Conservation (phyloP, 345 rosid species). For the Mangifera indica region DNA sequence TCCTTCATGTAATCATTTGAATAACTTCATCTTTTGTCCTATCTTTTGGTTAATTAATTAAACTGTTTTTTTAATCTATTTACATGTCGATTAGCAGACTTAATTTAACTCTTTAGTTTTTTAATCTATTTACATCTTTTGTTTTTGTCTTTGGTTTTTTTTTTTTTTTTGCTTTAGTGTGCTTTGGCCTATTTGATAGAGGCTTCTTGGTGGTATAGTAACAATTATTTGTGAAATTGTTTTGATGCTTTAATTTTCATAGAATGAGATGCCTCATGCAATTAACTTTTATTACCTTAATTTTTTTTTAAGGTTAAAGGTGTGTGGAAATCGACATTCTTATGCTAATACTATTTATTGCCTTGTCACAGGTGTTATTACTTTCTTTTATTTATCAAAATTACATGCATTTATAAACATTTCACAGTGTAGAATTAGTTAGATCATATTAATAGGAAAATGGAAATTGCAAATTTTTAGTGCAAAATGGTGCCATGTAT, state of each 20-base stretch:
- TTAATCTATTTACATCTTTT: too few relatives aligned
- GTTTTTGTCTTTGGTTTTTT: too few relatives aligned
- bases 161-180: slow-evolving; percentile 53
- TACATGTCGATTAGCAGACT: neutral
- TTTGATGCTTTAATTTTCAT: neutral
- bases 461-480: neutral
- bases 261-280: slow-evolving; percentile 1
- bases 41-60: neutral
- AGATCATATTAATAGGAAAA: neutral
- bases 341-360: slow-evolving; percentile 77
- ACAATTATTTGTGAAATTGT: neutral
- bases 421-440: neutral
- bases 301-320: slow-evolving; percentile 52
- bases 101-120: neutral
- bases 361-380: slow-evolving; percentile 73
- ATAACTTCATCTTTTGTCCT: neutral
- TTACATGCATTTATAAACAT: neutral
- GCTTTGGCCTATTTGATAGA: slow-evolving; percentile 93
- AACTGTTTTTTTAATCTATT: neutral
- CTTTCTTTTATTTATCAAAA: neutral
- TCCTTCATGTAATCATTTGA: slow-evolving; percentile 62
- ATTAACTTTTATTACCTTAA: slow-evolving; percentile 1
- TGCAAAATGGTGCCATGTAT: neutral
- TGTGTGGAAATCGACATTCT: slow-evolving; percentile 93
- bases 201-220: slow-evolving; percentile 88